A percentile compares a stretch with the other conserved stretches of the same genome.
Evolutionary conservation across 2,329 filamentous ascomycete species (phyloP).

Genomic region (Phialophora tarda): DNA sequence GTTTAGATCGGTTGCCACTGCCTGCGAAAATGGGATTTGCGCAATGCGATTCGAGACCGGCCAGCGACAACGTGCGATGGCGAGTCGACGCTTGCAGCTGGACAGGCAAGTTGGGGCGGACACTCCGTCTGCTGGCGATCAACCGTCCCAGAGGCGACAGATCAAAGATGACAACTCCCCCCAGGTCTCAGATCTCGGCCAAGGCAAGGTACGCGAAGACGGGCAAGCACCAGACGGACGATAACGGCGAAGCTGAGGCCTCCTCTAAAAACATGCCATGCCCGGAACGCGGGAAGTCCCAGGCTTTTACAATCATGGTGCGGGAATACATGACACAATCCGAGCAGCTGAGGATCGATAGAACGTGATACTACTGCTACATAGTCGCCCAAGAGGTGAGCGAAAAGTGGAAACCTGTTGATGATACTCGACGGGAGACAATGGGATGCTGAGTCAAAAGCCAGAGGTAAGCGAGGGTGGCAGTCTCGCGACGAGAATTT

Average conservation of each 20-base stretch:
- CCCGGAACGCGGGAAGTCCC: not conserved
- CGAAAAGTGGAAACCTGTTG: not conserved
- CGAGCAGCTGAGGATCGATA: not conserved
- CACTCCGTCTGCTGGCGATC: not conserved
- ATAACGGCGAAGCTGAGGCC: not conserved
- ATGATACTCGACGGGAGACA: not conserved
- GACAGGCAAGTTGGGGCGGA: not conserved
- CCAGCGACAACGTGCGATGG: not conserved
- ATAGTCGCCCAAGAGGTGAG: not conserved
- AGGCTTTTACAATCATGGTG: not conserved
- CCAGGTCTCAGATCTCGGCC: not conserved
- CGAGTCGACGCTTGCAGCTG: not conserved
- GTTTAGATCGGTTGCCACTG: not conserved
- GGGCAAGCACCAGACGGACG: not conserved
- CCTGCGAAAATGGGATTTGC: not conserved
- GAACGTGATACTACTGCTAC: slow-evolving; percentile 1
- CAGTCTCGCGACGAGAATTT: not conserved
- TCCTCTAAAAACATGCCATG: not conserved
- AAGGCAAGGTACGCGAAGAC: not conserved
- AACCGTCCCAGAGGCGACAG: slow-evolving; percentile 1
- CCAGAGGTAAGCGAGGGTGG: slow-evolving; percentile 3
- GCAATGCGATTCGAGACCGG: not conserved
- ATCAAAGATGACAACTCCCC: not conserved
- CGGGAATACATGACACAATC: not conserved
- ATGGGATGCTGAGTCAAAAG: not conserved